These are phyloP conservation scores for Microdochium nivale DNA, from an alignment of 2,329 filamentous ascomycete genomes.

Conservation along the genomic window DNA sequence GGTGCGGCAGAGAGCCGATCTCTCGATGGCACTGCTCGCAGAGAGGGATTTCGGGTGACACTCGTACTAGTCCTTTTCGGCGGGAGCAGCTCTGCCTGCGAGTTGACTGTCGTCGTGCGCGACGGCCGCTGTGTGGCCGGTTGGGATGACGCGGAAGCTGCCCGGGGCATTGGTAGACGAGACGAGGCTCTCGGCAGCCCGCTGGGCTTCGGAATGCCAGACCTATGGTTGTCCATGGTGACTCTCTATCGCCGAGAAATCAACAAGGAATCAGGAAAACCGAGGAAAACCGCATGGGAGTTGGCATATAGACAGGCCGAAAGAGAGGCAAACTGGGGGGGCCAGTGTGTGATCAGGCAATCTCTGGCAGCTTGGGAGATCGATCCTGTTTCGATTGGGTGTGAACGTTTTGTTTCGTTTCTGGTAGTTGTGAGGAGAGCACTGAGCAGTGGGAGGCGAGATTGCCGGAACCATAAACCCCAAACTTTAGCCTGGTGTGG, in stretches of 20 bases:
- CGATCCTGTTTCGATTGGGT: too few relatives aligned
- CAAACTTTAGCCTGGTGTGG: too few relatives aligned
- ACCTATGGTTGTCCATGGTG: background rate
- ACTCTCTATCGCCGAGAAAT: background rate
- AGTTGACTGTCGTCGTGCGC: constrained; percentile 1
- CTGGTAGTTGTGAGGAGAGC: too few relatives aligned
- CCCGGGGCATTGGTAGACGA: constrained; percentile 20
- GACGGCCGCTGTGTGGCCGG: constrained; percentile 2
- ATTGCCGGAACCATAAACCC: too few relatives aligned
- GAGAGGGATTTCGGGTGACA: background rate
- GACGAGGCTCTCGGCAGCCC: constrained; percentile 20
- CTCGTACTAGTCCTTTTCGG: background rate
- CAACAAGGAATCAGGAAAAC: too few relatives aligned
- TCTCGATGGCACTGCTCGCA: background rate
- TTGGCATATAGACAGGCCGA: too few relatives aligned
- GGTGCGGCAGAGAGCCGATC: background rate
- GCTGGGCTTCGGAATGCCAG: constrained; percentile 7
- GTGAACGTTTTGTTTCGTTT: too few relatives aligned
- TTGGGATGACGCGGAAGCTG: constrained; percentile 10
- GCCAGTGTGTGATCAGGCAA: too few relatives aligned
- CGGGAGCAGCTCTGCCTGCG: background rate
- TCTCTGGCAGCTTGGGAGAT: too few relatives aligned
- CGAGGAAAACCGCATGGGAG: too few relatives aligned
- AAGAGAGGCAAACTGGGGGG: too few relatives aligned
- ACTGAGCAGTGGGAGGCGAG: too few relatives aligned